phyloP scores from a whole-genome alignment of 169 alveolate genomes.

The Neospora caninum region DNA sequence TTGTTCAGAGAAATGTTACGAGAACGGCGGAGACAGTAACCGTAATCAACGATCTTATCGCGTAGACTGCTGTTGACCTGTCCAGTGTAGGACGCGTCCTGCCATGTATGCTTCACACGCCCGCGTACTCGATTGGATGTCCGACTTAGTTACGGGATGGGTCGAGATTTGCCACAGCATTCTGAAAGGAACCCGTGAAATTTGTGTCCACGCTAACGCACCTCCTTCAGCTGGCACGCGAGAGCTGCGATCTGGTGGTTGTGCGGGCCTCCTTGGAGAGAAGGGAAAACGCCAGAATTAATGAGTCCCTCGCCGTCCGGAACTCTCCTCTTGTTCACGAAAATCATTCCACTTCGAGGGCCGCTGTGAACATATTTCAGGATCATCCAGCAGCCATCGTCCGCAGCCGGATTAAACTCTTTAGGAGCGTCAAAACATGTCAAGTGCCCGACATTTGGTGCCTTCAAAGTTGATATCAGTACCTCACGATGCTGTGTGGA shows the following conservation, averaged over 20 bases:
- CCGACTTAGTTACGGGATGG: too few relatives aligned
- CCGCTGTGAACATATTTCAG: constrained; percentile 42
- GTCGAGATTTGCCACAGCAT: too few relatives aligned
- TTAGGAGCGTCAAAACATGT: not conserved
- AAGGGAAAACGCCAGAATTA: constrained; percentile 96
- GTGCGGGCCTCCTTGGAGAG: constrained; percentile 98
- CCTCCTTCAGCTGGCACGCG: constrained; percentile 87
- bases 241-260: constrained; percentile 87
- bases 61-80: too few relatives aligned
- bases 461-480: too few relatives aligned
- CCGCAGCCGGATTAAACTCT: not conserved
- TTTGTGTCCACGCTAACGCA: constrained; percentile 31
- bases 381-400: too few relatives aligned
- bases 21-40: not conserved
- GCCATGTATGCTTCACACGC: too few relatives aligned
- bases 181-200: too few relatives aligned
- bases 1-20: not conserved
- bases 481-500: too few relatives aligned
- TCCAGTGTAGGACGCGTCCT: too few relatives aligned
- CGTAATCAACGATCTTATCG: not conserved
- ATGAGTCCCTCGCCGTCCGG: constrained; percentile 89
- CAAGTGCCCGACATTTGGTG: not conserved
- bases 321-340: constrained; percentile 81
- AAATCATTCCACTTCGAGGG: constrained; percentile 65
- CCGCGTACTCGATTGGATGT: too few relatives aligned